phyloP scores from a whole-genome alignment of 2,329 filamentous ascomycete genomes.

The Epichloe gansuensis region DNA sequence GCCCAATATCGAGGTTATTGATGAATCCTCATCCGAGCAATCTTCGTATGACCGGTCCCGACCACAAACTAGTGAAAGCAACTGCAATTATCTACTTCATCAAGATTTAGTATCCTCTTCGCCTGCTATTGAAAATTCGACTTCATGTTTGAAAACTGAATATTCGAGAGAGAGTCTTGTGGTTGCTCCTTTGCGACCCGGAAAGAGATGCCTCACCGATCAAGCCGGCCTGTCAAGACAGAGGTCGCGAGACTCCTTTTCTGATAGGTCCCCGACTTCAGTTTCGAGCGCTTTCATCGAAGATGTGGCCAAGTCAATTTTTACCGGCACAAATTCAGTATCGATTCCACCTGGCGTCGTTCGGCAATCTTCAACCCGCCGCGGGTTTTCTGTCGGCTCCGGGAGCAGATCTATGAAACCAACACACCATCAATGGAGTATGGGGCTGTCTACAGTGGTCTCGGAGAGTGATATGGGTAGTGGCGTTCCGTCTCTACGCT shows the following conservation, averaged over 20 bases:
- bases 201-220: conserved; percentile 35
- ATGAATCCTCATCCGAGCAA: conserved; percentile 33
- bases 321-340: conserved; percentile 17
- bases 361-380: conserved; percentile 1
- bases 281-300: conserved; percentile 42
- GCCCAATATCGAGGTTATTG: conserved; percentile 40
- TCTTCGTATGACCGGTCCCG: conserved; percentile 24
- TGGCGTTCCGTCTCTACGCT: conserved; percentile 35
- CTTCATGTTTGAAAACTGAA: conserved; percentile 15
- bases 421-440: conserved; percentile 48
- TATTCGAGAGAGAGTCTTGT: conserved; percentile 51
- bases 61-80: conserved; percentile 26
- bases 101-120: conserved; percentile 25
- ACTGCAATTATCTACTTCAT: conserved; percentile 43
- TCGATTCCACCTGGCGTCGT: conserved; percentile 7
- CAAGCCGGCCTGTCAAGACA: conserved; percentile 36
- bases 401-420: conserved; percentile 10
- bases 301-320: conserved; percentile 27
- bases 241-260: conserved; percentile 40
- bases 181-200: conserved; percentile 41
- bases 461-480: conserved; percentile 48
- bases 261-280: conserved; percentile 43
- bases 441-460: conserved; percentile 50
- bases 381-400: not conserved
- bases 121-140: not conserved